Evolutionary conservation across 2,329 filamentous ascomycete genomes (phyloP).

Genomic region (Ophiostoma novo-ulmi): DNA sequence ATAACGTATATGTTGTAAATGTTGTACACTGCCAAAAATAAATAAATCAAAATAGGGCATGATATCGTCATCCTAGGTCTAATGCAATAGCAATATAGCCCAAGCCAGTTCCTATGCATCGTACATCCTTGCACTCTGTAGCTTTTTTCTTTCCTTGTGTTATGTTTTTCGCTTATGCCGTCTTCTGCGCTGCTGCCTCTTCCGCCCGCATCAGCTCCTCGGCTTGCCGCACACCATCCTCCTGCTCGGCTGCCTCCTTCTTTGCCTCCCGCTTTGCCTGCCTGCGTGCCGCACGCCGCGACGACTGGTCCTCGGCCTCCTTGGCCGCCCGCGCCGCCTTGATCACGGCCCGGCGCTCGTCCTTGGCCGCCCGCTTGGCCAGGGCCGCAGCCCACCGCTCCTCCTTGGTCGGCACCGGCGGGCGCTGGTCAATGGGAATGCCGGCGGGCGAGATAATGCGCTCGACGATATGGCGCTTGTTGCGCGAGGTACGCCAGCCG

Average conservation of each 20-base stretch:
- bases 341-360: conserved; percentile 44
- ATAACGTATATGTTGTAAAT: neutral
- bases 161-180: conserved; percentile 2
- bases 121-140: neutral
- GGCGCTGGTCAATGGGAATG: conserved; percentile 56
- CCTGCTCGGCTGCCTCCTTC: conserved; percentile 13
- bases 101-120: conserved; percentile 12
- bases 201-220: conserved; percentile 17
- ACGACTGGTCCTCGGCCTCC: conserved; percentile 12
- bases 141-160: neutral
- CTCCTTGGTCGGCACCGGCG: conserved; percentile 59
- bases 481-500: conserved; percentile 59
- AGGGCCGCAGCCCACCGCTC: conserved; percentile 55
- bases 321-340: conserved; percentile 28
- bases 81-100: neutral
- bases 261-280: conserved; percentile 14
- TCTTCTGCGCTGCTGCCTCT: conserved; percentile 13
- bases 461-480: conserved; percentile 69
- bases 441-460: conserved; percentile 67
- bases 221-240: conserved; percentile 10
- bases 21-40: conserved; percentile 17
- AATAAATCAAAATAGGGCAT: conserved; percentile 18
- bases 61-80: conserved; percentile 17
- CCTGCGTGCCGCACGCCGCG: conserved; percentile 23
- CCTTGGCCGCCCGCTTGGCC: conserved; percentile 52